Evolutionary conservation across 2,329 filamentous ascomycete species (phyloP).

Genomic region (Periconia sp.): DNA sequence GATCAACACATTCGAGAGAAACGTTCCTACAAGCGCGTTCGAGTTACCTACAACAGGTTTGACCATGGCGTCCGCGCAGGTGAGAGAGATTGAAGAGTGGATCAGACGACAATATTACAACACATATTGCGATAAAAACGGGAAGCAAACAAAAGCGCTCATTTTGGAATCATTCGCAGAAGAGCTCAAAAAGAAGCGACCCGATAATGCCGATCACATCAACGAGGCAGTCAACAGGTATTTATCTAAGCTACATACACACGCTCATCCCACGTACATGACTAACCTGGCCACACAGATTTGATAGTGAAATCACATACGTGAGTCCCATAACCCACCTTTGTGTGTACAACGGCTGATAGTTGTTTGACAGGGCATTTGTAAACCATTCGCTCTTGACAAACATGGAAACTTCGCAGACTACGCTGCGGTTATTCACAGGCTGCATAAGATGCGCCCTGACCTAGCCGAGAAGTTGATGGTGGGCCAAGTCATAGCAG

Average conservation of each 20-base stretch:
- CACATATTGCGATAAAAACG: neutral
- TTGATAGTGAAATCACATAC: neutral
- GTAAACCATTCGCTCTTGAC: neutral
- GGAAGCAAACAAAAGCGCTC: neutral
- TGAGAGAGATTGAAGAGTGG: too few relatives aligned
- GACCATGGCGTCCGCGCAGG: too few relatives aligned
- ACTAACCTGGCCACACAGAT: neutral
- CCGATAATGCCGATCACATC: neutral
- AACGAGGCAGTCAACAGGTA: neutral
- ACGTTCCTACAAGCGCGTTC: too few relatives aligned
- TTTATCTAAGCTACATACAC: neutral
- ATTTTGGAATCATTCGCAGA: neutral
- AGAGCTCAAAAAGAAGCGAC: neutral
- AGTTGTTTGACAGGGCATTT: neutral
- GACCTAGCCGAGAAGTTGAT: neutral
- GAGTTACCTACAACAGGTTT: too few relatives aligned
- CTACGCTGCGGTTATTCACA: neutral
- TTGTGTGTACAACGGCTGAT: neutral
- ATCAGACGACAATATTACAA: neutral
- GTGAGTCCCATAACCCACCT: neutral
- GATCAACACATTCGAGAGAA: too few relatives aligned
- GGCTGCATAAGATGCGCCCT: neutral
- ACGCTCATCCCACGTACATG: neutral
- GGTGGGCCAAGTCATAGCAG: neutral
- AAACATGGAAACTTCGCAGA: neutral